Evolutionary conservation across 495 filamentous ascomycete species (phyloP).

Genomic region (Aspergillus campestris): DNA sequence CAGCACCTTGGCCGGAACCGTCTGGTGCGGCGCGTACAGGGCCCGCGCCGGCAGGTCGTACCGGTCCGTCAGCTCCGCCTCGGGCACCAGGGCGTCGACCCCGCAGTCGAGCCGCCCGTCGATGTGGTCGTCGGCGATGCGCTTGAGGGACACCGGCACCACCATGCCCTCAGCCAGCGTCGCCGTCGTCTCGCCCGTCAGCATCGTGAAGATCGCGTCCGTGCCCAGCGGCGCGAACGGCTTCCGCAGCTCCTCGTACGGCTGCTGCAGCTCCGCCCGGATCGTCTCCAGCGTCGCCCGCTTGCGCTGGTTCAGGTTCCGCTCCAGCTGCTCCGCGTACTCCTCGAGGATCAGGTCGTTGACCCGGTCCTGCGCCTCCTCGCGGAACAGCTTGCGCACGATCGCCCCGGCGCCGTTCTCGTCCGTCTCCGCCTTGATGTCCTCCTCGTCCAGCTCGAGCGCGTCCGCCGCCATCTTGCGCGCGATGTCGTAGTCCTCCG

Average conservation of each 20-base stretch:
- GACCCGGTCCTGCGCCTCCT: conserved; percentile 86
- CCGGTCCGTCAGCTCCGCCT: conserved; percentile 60
- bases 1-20: conserved; percentile 76
- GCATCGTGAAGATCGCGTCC: conserved; percentile 92
- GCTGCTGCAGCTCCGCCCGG: conserved; percentile 80
- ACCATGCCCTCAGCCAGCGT: conserved; percentile 83
- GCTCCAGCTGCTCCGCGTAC: conserved; percentile 92
- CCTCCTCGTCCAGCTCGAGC: conserved; percentile 91
- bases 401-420: conserved; percentile 83
- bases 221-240: conserved; percentile 60
- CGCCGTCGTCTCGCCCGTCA: conserved; percentile 85
- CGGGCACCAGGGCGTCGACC: conserved; percentile 76
- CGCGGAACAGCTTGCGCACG: conserved; percentile 83
- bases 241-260: conserved; percentile 88
- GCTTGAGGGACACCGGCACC: conserved; percentile 77
- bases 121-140: conserved; percentile 83
- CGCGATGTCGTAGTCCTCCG: conserved; percentile 94
- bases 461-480: conserved; percentile 98
- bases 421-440: conserved; percentile 87
- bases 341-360: conserved; percentile 94
- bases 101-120: conserved; percentile 91
- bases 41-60: conserved; percentile 46
- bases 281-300: conserved; percentile 95
- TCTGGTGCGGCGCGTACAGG: conserved; percentile 65
- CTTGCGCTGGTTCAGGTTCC: conserved; percentile 86